Conservation (phyloP, 1,284 basidiomycete species). For the Trametes versicolor region DNA sequence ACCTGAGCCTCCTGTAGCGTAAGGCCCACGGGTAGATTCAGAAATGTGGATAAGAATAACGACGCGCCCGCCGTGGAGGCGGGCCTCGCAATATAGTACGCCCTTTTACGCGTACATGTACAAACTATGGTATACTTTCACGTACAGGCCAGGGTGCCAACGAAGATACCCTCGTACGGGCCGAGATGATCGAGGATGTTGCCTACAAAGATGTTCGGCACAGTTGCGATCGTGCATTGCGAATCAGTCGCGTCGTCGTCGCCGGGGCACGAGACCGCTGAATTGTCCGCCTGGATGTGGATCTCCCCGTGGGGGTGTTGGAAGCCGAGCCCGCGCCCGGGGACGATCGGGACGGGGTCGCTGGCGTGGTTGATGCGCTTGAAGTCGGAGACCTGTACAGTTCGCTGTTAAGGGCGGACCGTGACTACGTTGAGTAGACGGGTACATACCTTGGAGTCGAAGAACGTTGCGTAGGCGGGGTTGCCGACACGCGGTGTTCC, state of each 20-base stretch:
- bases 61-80: not conserved
- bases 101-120: not conserved
- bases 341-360: conserved; percentile 52
- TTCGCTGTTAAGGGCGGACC: not conserved
- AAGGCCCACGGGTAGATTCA: no score
- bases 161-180: conserved; percentile 61
- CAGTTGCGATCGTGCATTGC: conserved; percentile 55
- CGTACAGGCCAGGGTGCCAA: conserved; percentile 60
- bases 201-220: conserved; percentile 54
- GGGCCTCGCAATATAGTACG: not conserved
- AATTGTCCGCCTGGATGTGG: conserved; percentile 44
- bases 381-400: conserved; percentile 43
- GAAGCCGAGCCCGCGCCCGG: conserved; percentile 50
- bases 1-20: no score
- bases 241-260: conserved; percentile 58
- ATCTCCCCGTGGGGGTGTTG: conserved; percentile 49
- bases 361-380: conserved; percentile 49
- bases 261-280: conserved; percentile 46
- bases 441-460: conserved; percentile 42
- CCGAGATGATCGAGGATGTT: conserved; percentile 61
- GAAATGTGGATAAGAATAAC: not conserved
- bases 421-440: not conserved
- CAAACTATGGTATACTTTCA: conserved; percentile 17
- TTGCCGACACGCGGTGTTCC: conserved; percentile 53
- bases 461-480: conserved; percentile 43